Evolutionary conservation across 2,329 filamentous ascomycete species (phyloP), one percentile per base, ranked within the genome.

Genomic region (Colletotrichum tropicale): DNA sequence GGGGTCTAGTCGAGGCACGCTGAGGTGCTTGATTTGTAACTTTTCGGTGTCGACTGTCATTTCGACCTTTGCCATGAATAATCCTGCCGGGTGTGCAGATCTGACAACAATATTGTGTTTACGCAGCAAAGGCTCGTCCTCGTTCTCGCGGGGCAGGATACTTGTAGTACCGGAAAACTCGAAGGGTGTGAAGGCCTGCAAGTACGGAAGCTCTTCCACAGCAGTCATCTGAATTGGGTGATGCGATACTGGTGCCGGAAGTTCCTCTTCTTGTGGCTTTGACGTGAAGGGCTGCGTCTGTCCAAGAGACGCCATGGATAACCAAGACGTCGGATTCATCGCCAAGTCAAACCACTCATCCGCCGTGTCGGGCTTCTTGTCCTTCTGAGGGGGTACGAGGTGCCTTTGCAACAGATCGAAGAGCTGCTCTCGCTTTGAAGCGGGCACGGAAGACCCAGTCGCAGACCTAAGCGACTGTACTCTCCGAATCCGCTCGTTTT

Each of bases 111-210:
- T 91, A 6, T 84, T 82, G 79, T 94, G 92, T 4, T 86, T 86
- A 73, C 93, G 91, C 36, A 89, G 81, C 1, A 88, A 76, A 0
- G 86, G 84, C 8, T 78, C 80, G 3, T 80, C 76, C 8, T 81
- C 58, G 0, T 73, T 70, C 18, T 78, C 78, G 32, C 78, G 79
- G 0, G 89, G 87, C 3, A 91, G 79, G 0, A 89, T 82, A 0
- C 86, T 84, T 16, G 92, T 85, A 1, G 84, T 88, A 0, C 92
- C 93, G 0, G 88, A 87, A 73, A 94, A 92, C 0, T 86, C 87
- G 16, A 97, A 88, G 0, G 93, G 91, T 1, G 91, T 94, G 79
- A 97, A 95, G 10, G 93, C 88, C 61, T 93, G 90, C 0, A 96
- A 87, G 78, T 93, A 95, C 0, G 93, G 91, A 4, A 94, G 84